These are phyloP conservation scores for Leishmania tropica DNA, from an alignment of 208 protist species.

Conservation along the genomic window DNA sequence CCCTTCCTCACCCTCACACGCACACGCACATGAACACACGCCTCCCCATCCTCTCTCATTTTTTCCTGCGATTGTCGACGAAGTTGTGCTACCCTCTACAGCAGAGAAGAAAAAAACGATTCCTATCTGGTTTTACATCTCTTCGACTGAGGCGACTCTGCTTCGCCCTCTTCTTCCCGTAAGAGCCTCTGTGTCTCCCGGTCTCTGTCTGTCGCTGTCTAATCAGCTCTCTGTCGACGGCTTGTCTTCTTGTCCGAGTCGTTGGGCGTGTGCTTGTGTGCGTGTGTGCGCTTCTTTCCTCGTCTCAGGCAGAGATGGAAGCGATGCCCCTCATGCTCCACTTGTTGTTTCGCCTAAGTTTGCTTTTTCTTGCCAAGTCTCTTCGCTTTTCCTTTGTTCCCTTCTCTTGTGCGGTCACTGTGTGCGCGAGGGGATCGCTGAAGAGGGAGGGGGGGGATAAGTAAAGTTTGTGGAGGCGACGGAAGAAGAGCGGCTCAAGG, in stretches of 20 bases:
- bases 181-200: neutral
- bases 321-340: neutral
- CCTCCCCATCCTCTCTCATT: neutral
- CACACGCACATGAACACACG: neutral
- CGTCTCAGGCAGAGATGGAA: neutral
- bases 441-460: neutral
- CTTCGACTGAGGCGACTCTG: neutral
- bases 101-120: neutral
- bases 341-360: neutral
- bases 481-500: neutral
- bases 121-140: neutral
- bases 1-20: neutral
- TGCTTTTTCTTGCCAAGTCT: neutral
- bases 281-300: too few relatives aligned
- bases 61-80: neutral
- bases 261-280: neutral
- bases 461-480: neutral
- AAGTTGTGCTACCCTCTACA: neutral
- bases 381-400: too few relatives aligned
- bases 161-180: neutral
- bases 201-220: neutral
- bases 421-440: neutral
- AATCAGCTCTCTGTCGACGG: neutral
- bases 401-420: neutral
- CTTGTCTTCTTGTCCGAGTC: neutral